phyloP scores from a whole-genome alignment of 768 basidiomycete species.

The Postia placenta region DNA sequence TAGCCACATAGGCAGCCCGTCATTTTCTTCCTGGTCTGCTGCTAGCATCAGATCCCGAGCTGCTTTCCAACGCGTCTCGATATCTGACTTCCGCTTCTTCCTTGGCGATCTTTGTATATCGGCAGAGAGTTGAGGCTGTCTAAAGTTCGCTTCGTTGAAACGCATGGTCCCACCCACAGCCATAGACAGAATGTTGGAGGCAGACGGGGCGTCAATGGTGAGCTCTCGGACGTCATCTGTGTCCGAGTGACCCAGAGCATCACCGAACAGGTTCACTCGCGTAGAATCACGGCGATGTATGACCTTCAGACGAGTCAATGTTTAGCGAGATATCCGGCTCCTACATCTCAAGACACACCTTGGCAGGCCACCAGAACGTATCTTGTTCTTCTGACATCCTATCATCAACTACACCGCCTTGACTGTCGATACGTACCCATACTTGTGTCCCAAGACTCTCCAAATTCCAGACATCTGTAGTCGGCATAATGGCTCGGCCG shows the following conservation, averaged over 20 bases:
- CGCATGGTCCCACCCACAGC: slow-evolving; percentile 29
- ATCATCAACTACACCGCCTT: slow-evolving; percentile 9
- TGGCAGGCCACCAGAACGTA: slow-evolving; percentile 66
- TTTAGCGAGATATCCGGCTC: slow-evolving; percentile 21
- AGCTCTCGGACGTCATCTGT: neutral
- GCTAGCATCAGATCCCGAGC: slow-evolving; percentile 43
- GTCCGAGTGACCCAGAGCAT: slow-evolving; percentile 12
- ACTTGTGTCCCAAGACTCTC: slow-evolving; percentile 13
- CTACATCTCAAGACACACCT: slow-evolving; percentile 34
- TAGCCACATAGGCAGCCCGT: slow-evolving; percentile 41
- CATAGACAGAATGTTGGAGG: slow-evolving; percentile 37
- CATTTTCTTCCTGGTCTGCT: slow-evolving; percentile 36
- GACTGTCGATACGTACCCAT: slow-evolving; percentile 19
- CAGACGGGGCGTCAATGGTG: slow-evolving; percentile 26
- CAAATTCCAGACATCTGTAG: slow-evolving; percentile 1
- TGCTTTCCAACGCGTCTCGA: slow-evolving; percentile 38
- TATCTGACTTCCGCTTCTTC: slow-evolving; percentile 36
- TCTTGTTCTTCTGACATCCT: slow-evolving; percentile 19
- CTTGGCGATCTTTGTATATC: slow-evolving; percentile 29
- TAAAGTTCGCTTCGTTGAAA: slow-evolving; percentile 36
- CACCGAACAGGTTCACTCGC: slow-evolving; percentile 25
- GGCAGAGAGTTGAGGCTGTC: slow-evolving; percentile 2
- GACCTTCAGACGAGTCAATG: slow-evolving; percentile 8
- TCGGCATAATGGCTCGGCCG: neutral
- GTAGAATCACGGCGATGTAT: slow-evolving; percentile 21